Evolutionary conservation across 345 rosid species (phyloP).

Genomic region (Eutrema japonicum): DNA sequence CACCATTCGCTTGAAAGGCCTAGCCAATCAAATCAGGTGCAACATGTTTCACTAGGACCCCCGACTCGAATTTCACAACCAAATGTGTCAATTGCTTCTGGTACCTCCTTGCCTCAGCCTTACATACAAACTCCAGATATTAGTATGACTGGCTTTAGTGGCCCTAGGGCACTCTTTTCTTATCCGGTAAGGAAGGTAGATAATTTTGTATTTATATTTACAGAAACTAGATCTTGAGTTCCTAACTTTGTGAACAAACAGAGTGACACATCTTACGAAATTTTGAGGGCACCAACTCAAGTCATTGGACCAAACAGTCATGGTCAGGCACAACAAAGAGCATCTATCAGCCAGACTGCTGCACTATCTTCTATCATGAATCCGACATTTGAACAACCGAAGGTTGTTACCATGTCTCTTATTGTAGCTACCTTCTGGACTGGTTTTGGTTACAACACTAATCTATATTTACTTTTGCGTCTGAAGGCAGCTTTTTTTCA

Average conservation of each 20-base stretch:
- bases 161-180: conserved; percentile 61
- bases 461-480: conserved; percentile 16
- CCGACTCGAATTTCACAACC: conserved; percentile 57
- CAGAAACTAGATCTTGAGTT: conserved; percentile 27
- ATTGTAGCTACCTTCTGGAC: conserved; percentile 20
- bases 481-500: conserved; percentile 32
- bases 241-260: conserved; percentile 45
- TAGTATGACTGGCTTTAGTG: conserved; percentile 59
- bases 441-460: conserved; percentile 24
- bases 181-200: conserved; percentile 60
- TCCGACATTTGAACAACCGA: conserved; percentile 54
- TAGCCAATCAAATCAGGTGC: conserved; percentile 59
- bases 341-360: conserved; percentile 52
- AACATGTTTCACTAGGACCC: conserved; percentile 57
- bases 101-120: conserved; percentile 58
- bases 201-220: conserved; percentile 17
- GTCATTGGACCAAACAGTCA: conserved; percentile 55
- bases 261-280: conserved; percentile 68
- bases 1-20: conserved; percentile 71
- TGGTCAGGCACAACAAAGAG: conserved; percentile 55
- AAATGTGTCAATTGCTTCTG: conserved; percentile 54
- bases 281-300: conserved; percentile 59
- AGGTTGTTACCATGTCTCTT: conserved; percentile 38
- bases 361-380: conserved; percentile 49
- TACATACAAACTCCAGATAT: conserved; percentile 55